Conservation (phyloP, 176 grass and related monocot species). For the Eragrostis nindensis region DNA sequence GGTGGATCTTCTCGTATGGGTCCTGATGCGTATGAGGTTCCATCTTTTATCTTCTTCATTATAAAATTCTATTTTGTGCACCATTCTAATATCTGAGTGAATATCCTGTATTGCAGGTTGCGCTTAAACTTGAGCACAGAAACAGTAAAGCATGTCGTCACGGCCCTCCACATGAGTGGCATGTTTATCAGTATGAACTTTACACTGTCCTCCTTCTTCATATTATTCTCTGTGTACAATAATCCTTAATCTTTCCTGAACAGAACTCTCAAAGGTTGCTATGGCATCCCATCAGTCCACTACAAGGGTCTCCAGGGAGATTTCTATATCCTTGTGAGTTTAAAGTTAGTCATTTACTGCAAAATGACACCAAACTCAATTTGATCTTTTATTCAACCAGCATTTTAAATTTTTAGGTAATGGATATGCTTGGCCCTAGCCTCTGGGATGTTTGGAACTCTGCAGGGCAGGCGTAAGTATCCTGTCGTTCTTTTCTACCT, state of each 20-base stretch:
- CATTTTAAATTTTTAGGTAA: conserved; percentile 71
- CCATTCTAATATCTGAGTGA: conserved; percentile 10
- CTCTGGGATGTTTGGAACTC: conserved; percentile 98
- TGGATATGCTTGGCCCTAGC: conserved; percentile 96
- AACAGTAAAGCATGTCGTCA: conserved; percentile 87
- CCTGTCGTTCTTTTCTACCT: conserved; percentile 26
- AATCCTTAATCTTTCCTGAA: conserved; percentile 36
- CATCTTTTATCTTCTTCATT: conserved; percentile 39
- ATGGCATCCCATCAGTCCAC: conserved; percentile 86
- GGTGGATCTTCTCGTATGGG: conserved; percentile 67
- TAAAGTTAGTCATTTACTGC: conserved; percentile 33
- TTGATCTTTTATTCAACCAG: conserved; percentile 1
- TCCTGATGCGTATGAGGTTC: conserved; percentile 91
- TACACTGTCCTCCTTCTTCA: conserved; percentile 9
- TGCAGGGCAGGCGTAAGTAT: conserved; percentile 69
- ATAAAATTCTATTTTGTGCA: conserved; percentile 2
- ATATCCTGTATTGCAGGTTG: conserved; percentile 53
- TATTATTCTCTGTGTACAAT: conserved; percentile 28
- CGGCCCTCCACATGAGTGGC: conserved; percentile 88
- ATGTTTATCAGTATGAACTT: conserved; percentile 74
- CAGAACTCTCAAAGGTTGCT: conserved; percentile 78
- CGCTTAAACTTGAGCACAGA: conserved; percentile 88
- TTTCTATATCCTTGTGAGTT: conserved; percentile 75
- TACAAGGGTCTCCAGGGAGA: conserved; percentile 89
- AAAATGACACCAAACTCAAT: conserved; percentile 26